Evolutionary conservation across 345 rosid species (phyloP).

Genomic region (Brassica nigra): DNA sequence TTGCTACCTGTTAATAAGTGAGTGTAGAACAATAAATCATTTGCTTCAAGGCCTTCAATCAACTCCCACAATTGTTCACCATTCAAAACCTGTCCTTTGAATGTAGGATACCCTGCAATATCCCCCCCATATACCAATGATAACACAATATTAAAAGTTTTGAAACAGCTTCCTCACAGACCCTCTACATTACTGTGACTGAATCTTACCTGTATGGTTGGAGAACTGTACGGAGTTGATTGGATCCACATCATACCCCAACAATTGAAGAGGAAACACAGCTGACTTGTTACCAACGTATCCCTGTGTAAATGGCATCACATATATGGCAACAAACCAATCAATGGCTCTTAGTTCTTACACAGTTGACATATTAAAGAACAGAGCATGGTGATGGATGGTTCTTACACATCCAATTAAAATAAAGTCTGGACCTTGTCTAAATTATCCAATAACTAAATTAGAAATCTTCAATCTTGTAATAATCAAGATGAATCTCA

Average conservation of each 20-base stretch:
- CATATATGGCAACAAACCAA: not conserved
- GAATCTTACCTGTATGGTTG: slow-evolving; percentile 88
- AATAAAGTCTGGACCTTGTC: not conserved
- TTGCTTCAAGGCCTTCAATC: slow-evolving; percentile 90
- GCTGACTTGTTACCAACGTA: slow-evolving; percentile 99
- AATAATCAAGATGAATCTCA: not conserved
- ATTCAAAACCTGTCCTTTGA: slow-evolving; percentile 93
- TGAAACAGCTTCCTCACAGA: slow-evolving; percentile 31
- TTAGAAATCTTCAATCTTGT: not conserved
- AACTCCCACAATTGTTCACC: slow-evolving; percentile 85
- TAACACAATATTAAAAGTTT: slow-evolving; percentile 37
- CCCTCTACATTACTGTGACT: slow-evolving; percentile 40
- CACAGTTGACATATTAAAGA: not conserved
- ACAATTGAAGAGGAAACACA: slow-evolving; percentile 88
- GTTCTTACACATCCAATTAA: not conserved
- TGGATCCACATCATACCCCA: slow-evolving; percentile 98
- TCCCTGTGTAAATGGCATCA: slow-evolving; percentile 53
- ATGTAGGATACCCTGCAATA: slow-evolving; percentile 83
- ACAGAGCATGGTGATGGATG: not conserved
- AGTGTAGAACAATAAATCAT: slow-evolving; percentile 77
- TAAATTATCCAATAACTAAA: not conserved
- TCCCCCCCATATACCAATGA: not conserved
- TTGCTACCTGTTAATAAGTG: slow-evolving; percentile 86
- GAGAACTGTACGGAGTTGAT: slow-evolving; percentile 97
- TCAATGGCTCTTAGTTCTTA: not conserved